Base-by-base conservation (phyloP, 495 filamentous ascomycete genomes). In the Penicillium macrosclerotiorum region DNA sequence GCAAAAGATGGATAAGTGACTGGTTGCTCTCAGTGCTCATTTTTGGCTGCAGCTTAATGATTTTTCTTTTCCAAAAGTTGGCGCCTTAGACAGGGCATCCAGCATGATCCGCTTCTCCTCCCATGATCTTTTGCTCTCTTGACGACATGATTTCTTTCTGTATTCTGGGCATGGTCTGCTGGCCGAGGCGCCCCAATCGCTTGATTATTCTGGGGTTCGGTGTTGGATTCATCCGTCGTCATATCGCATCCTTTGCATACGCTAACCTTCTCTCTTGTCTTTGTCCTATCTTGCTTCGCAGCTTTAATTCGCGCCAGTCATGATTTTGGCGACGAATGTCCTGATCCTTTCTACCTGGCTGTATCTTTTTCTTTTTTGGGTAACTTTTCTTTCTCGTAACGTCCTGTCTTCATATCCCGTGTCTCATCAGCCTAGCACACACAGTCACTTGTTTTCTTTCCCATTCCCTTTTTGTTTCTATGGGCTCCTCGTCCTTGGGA, bases 1-100 rank as follows among this genome's bases (percentile, higher is more conserved):
- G 85, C 83, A 88, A 64, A 81, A 80, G 58, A 69, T 78, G 49
- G 82, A 84, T 45, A 76, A 79, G 65, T 84, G 63, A 75, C 43
- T 43, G 26, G n/a, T 35, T 32, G 42, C 43, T 27, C 37, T 13
- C 32, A 43, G 23, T 39, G 29, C 16, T 9, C 20, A 34, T 22
- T 37, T 32, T 41, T 48, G 53, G 31, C 30, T 24, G 17, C 26
- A 50, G 42, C 40, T 47, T 54, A 45, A 47, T 37, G 45, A 60
- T 46, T 47, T 31, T 45, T 40, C 31, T 32, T 40, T 26, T 20
- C 37, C 29, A 53, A 52, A 51, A 48, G 34, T 47, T 34, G 48
- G 53, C 53, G 53, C 44, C 34, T 34, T 42, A 17, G 22, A 30
- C 30, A 31, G 44, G 40, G 39, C 26, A 20, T 23, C 33, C 45